Conservation (phyloP, 768 basidiomycete genomes). For the Holtermannia corniformis region DNA sequence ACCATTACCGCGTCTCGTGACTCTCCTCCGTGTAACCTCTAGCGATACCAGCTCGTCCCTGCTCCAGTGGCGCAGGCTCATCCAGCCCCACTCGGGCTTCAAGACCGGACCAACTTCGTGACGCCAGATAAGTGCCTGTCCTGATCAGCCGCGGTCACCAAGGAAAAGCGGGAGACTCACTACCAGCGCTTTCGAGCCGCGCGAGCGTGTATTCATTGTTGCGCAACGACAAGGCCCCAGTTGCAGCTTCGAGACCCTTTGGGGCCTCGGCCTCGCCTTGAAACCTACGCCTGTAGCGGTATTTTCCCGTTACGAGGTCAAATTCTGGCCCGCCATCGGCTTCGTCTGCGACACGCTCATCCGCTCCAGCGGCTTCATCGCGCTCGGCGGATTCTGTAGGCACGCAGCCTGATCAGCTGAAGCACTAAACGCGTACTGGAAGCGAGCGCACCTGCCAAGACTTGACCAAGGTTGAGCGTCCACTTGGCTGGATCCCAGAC, state of each 20-base stretch:
- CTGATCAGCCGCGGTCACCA: slow-evolving; percentile 6
- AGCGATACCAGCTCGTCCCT: slow-evolving; percentile 82
- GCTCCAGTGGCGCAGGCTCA: slow-evolving; percentile 68
- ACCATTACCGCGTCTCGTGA: no score
- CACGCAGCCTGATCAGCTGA: no score
- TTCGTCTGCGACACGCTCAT: slow-evolving; percentile 41
- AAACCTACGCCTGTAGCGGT: slow-evolving; percentile 49
- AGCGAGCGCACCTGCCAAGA: slow-evolving; percentile 28
- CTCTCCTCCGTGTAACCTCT: slow-evolving; percentile 64
- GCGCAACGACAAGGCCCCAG: slow-evolving; percentile 51
- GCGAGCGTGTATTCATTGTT: slow-evolving; percentile 57
- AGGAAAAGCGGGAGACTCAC: slow-evolving; percentile 42
- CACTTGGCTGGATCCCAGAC: slow-evolving; percentile 47
- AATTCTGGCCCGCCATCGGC: slow-evolving; percentile 70
- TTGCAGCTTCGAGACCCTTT: slow-evolving; percentile 23
- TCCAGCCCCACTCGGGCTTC: slow-evolving; percentile 70
- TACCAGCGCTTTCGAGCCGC: slow-evolving; percentile 61
- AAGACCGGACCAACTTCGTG: slow-evolving; percentile 68
- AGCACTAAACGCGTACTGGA: no score
- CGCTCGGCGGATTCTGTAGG: no score
- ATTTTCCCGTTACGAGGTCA: slow-evolving; percentile 76
- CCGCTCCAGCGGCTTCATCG: slow-evolving; percentile 16
- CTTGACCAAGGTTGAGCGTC: slow-evolving; percentile 62
- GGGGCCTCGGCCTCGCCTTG: slow-evolving; percentile 4
- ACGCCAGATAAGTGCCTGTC: slow-evolving; percentile 60